Evolutionary conservation across 192 early-diverging fungal genomes (phyloP).

Genomic region (Physocladia obscura): DNA sequence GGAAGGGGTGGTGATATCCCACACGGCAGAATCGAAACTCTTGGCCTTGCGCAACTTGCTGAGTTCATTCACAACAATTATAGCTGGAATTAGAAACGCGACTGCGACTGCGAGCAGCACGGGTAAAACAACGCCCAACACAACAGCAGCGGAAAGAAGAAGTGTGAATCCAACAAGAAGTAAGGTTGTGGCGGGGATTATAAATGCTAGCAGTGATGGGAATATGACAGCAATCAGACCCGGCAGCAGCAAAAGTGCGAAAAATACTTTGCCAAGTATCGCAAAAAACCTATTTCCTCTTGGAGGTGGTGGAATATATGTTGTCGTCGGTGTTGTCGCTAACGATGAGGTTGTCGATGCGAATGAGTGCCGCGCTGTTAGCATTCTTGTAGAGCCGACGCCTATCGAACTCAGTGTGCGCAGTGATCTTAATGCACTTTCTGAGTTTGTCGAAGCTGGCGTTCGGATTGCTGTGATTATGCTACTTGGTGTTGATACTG

Average conservation of each 20-base stretch:
- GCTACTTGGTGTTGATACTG: too few relatives aligned
- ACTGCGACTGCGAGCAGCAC: background rate
- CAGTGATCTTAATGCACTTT: too few relatives aligned
- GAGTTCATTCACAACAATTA: conserved; percentile 8
- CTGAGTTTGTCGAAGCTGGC: too few relatives aligned
- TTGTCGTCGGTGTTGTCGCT: background rate
- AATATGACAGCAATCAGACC: background rate
- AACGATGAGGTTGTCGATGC: too few relatives aligned
- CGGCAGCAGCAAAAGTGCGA: conserved; percentile 4
- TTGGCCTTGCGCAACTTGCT: conserved; percentile 15
- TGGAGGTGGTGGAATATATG: background rate
- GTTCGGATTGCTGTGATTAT: too few relatives aligned
- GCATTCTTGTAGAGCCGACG: too few relatives aligned
- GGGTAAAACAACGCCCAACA: conserved; percentile 9
- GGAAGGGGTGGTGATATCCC: conserved; percentile 4
- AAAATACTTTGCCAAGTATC: conserved; percentile 13
- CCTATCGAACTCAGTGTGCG: too few relatives aligned
- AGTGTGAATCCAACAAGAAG: background rate
- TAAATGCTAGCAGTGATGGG: conserved; percentile 7
- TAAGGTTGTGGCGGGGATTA: conserved; percentile 10
- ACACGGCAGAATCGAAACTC: conserved; percentile 9
- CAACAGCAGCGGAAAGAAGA: background rate
- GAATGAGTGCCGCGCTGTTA: too few relatives aligned
- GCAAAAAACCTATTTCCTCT: conserved; percentile 1
- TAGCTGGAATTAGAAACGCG: background rate